These are phyloP conservation scores for Entamoeba dispar DNA, from an alignment of 208 protist species.

Conservation along the genomic window DNA sequence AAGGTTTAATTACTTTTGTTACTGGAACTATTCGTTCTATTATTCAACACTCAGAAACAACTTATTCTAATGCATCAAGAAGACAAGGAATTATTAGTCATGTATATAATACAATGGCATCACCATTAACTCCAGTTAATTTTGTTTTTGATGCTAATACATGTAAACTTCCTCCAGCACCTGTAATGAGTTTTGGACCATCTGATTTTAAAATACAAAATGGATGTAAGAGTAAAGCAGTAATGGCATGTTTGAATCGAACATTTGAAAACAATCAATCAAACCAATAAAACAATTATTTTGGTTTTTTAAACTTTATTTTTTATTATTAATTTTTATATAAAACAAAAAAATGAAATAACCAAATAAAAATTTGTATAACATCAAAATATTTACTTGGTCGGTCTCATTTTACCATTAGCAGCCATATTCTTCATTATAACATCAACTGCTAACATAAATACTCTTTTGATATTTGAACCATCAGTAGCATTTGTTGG, in stretches of 20 bases:
- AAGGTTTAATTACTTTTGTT: not conserved
- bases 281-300: no score
- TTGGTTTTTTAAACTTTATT: no score
- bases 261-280: not conserved
- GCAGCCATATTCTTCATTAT: not conserved
- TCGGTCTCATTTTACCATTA: not conserved
- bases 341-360: no score
- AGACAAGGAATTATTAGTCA: not conserved
- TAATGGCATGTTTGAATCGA: not conserved
- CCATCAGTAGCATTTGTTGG: not conserved
- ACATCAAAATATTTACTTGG: not conserved
- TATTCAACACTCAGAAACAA: not conserved
- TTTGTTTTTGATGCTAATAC: not conserved
- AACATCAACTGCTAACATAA: not conserved
- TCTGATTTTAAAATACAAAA: not conserved
- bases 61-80: not conserved
- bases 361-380: no score
- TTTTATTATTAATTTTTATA: no score
- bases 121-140: not conserved
- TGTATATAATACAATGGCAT: not conserved
- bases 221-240: not conserved
- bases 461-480: not conserved
- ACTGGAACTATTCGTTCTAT: not conserved
- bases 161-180: not conserved
- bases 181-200: not conserved